Evolutionary conservation across 2,329 filamentous ascomycete genomes (phyloP), one percentile per base, ranked within the genome.

Genomic region (Fusarium ramigenum): DNA sequence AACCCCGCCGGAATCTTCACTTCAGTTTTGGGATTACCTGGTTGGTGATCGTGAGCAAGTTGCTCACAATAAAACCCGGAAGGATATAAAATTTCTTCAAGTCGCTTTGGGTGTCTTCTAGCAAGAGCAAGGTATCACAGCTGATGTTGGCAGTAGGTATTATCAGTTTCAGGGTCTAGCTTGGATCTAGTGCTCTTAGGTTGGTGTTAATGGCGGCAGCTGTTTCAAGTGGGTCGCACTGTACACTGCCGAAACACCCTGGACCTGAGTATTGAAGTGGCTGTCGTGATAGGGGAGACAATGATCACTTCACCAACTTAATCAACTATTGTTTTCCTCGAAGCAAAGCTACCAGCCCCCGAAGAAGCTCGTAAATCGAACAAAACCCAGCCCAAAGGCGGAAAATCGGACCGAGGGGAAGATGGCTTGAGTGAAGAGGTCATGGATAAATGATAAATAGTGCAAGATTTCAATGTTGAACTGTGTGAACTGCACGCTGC

Each of bases 201-300:
- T 16, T 30, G 25, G 25, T 50, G 25, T 50, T 34, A 16, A 65
- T 50, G 30, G 44, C 40, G 30, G 44, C 40, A 52, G 19, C 25
- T 32, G 39, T 25, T 39, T 44, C 8, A 60, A 40, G 63, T 69
- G 69, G 63, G 44, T 60, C 70, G 63, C 70, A 73, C 70, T 71
- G 70, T 74, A 53, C 25, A 50, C 49, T 73, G 32, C 44, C 47
- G 39, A 60, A 59, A 73, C 66, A 60, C 28, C 47, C 46, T 61
- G 34, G 39, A 39, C 49, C 40, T 63, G 30, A 40, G 37, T 32
- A 50, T 30, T 18, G 19, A 30, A 54, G 50, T 23, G 28, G 43
- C 61, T 30, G 57, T 42, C 36, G 25, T 28, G 23, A 37, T 70
- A 21, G n/a, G 39, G 21, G 30, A 19, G 42, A 53, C 34, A 28